Evolutionary conservation across 2,329 filamentous ascomycete species (phyloP).

Genomic region (Fusarium citri): DNA sequence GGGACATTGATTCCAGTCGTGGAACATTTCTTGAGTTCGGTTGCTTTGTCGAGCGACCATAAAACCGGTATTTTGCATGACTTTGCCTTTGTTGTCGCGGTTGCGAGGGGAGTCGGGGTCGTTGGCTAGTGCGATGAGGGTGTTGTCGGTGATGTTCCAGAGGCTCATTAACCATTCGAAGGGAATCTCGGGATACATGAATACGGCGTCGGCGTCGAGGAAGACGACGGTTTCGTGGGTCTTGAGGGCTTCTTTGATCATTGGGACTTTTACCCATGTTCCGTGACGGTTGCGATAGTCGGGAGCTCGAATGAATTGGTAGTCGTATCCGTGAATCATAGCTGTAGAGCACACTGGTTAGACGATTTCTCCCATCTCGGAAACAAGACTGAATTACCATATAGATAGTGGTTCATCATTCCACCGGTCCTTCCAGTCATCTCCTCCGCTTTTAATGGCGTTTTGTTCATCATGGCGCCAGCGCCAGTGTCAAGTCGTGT

Average conservation of each 20-base stretch:
- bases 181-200: constrained; percentile 57
- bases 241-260: constrained; percentile 53
- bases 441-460: constrained; percentile 14
- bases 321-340: constrained; percentile 61
- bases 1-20: constrained; percentile 19
- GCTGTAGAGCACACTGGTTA: constrained; percentile 9
- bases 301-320: constrained; percentile 58
- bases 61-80: constrained; percentile 40
- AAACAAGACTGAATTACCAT: constrained; percentile 10
- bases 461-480: constrained; percentile 32
- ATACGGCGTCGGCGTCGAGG: constrained; percentile 58
- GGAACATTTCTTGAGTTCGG: constrained; percentile 37
- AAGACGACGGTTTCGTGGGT: constrained; percentile 57
- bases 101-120: constrained; percentile 56
- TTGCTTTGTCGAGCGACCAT: constrained; percentile 39
- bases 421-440: constrained; percentile 38
- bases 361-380: not conserved
- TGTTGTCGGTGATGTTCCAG: constrained; percentile 56
- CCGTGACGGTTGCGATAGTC: constrained; percentile 55
- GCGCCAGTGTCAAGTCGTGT: constrained; percentile 23
- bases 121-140: constrained; percentile 58
- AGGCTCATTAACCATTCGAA: constrained; percentile 61
- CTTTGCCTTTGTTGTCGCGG: constrained; percentile 46
- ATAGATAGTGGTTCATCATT: constrained; percentile 40
- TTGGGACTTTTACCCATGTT: constrained; percentile 59